Percentiles rank a stretch among this genome's conserved stretches.
phyloP scores from a whole-genome alignment of 192 early-diverging fungal genomes.

The Radiomyces spectabilis region DNA sequence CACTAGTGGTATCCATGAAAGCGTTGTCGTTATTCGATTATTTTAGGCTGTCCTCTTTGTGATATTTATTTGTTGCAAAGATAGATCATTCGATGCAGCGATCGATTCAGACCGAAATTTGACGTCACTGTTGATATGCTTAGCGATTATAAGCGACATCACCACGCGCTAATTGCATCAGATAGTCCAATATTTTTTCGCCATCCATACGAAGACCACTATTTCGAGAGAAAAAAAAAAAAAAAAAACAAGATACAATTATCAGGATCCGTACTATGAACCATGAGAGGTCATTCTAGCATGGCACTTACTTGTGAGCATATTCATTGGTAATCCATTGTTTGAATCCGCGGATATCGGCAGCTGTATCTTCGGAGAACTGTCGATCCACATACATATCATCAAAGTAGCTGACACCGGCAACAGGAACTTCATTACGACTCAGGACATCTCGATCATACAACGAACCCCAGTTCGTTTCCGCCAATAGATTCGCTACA shows the following conservation, averaged over 20 bases:
- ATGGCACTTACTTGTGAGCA: conserved; percentile 44
- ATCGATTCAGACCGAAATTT: too few species aligned
- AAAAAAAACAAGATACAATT: neutral
- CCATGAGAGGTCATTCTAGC: too few species aligned
- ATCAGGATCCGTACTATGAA: too few species aligned
- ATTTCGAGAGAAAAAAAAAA: neutral
- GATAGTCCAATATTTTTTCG: conserved; percentile 43
- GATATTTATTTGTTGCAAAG: too few species aligned
- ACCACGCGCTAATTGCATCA: conserved; percentile 47
- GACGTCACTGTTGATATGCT: too few species aligned
- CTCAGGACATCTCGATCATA: conserved; percentile 35
- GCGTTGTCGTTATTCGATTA: too few species aligned
- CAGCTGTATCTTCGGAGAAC: conserved; percentile 50
- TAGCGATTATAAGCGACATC: conserved; percentile 33
- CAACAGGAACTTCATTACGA: conserved; percentile 42
- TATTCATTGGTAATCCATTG: conserved; percentile 67
- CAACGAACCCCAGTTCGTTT: conserved; percentile 44
- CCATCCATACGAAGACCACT: conserved; percentile 46
- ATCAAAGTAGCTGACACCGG: conserved; percentile 60
- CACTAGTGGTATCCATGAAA: too few species aligned
- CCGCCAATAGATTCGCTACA: conserved; percentile 49
- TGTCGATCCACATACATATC: conserved; percentile 64
- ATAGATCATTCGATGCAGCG: too few species aligned
- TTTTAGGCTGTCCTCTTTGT: too few species aligned
- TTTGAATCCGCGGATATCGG: conserved; percentile 40